These are phyloP conservation scores for Taxillus chinensis DNA, from an alignment of 164 flowering plant species.

Conservation along the genomic window DNA sequence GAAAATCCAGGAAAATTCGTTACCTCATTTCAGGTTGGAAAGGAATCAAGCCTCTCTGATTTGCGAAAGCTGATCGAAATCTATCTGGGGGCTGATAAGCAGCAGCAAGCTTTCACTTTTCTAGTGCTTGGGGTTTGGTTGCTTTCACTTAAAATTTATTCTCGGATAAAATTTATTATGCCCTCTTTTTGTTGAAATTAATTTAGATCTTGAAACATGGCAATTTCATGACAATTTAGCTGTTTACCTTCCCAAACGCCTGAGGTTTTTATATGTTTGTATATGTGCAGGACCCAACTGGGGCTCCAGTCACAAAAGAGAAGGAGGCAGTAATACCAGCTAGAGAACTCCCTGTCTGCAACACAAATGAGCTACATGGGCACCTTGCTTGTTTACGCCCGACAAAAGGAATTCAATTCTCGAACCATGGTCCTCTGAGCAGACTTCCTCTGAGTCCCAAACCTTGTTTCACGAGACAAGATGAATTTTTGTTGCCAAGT, in stretches of 20 bases:
- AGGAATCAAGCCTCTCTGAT: constrained; percentile 57
- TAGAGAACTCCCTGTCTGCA: constrained; percentile 44
- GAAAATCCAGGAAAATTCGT: constrained; percentile 57
- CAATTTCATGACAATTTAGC: too few species aligned
- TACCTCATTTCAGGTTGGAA: constrained; percentile 37
- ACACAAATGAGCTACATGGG: constrained; percentile 29
- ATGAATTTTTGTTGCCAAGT: constrained; percentile 32
- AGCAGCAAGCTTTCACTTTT: constrained; percentile 37
- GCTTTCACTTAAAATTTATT: background rate
- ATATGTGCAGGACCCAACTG: constrained; percentile 49
- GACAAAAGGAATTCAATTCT: constrained; percentile 20
- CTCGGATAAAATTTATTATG: too few species aligned
- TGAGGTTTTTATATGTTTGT: background rate
- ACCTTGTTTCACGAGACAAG: constrained; percentile 11
- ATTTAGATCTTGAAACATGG: too few species aligned
- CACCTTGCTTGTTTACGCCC: constrained; percentile 51
- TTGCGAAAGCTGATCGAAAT: constrained; percentile 55
- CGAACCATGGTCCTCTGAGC: constrained; percentile 35
- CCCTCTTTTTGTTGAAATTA: too few species aligned
- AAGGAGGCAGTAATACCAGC: constrained; percentile 41
- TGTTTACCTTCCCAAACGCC: too few species aligned
- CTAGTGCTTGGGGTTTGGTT: constrained; percentile 52
- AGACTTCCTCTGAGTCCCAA: constrained; percentile 28
- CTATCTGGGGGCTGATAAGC: constrained; percentile 40
- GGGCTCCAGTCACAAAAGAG: constrained; percentile 50